Percentiles rank a stretch among this genome's conserved stretches.
These are phyloP conservation scores for Penicillium sp. DNA, from an alignment of 2,329 filamentous ascomycete genomes.

Conservation along the genomic window DNA sequence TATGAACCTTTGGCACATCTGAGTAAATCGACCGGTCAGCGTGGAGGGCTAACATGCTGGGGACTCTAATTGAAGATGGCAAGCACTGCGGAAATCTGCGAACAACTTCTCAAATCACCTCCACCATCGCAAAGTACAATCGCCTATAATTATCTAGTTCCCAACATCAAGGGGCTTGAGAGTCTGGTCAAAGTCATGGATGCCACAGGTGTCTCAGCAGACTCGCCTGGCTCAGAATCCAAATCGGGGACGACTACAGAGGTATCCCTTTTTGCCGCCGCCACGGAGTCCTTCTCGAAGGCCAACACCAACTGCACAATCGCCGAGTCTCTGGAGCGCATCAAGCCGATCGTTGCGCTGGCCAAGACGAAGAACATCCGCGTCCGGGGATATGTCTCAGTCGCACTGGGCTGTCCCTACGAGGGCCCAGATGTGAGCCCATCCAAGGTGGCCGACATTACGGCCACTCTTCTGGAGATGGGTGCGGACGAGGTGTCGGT, in stretches of 20 bases:
- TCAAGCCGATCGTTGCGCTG: slow-evolving; percentile 59
- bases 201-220: slow-evolving; percentile 38
- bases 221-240: slow-evolving; percentile 30
- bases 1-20: slow-evolving; percentile 28
- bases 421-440: slow-evolving; percentile 65
- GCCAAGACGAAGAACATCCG: slow-evolving; percentile 59
- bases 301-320: slow-evolving; percentile 69
- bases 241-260: slow-evolving; percentile 49
- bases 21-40: not conserved
- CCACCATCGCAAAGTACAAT: slow-evolving; percentile 55
- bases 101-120: slow-evolving; percentile 54
- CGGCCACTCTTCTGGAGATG: slow-evolving; percentile 63
- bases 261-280: slow-evolving; percentile 66
- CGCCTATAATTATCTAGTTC: slow-evolving; percentile 67
- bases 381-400: slow-evolving; percentile 66
- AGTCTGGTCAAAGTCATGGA: slow-evolving; percentile 59
- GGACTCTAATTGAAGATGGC: slow-evolving; percentile 56
- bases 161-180: slow-evolving; percentile 64
- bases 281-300: slow-evolving; percentile 65
- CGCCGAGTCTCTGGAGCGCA: slow-evolving; percentile 61
- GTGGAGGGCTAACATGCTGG: not conserved
- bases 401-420: slow-evolving; percentile 66
- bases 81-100: slow-evolving; percentile 63
- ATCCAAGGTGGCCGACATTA: slow-evolving; percentile 62
- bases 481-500: slow-evolving; percentile 67